Conservation (phyloP, 805 yeast species). For the Allodekkera sacchari region DNA sequence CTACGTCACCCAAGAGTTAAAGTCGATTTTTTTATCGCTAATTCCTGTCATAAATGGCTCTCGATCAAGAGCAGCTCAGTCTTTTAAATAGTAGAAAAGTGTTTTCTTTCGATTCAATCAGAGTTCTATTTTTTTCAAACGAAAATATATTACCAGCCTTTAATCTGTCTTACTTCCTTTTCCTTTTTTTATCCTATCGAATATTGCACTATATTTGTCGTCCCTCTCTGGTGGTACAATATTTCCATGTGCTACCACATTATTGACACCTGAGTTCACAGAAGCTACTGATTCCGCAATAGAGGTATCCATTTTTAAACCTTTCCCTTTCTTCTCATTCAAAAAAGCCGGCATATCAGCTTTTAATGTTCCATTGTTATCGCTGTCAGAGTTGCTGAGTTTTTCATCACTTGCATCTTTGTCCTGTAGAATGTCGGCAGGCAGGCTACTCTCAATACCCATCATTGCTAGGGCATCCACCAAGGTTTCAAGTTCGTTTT, state of each 20-base stretch:
- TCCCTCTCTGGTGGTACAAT: not conserved
- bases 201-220: slow-evolving; percentile 5
- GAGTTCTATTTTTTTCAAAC: too few relatives aligned
- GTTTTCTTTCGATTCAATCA: too few relatives aligned
- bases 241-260: not conserved
- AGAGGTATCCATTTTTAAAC: slow-evolving; percentile 3
- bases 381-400: slow-evolving; percentile 1
- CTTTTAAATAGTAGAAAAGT: too few relatives aligned
- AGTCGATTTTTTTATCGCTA: too few relatives aligned
- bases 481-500: slow-evolving; percentile 19
- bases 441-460: slow-evolving; percentile 7
- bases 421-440: not conserved
- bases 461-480: slow-evolving; percentile 16
- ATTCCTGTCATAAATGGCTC: too few relatives aligned
- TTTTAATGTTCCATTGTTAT: not conserved
- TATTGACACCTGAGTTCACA: not conserved
- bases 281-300: slow-evolving; percentile 3
- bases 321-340: slow-evolving; percentile 2
- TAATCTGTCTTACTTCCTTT: slow-evolving; percentile 25
- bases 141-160: not conserved
- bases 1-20: too few relatives aligned
- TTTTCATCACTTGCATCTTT: slow-evolving; percentile 3
- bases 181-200: slow-evolving; percentile 11
- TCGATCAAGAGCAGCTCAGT: too few relatives aligned
- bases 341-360: not conserved